Evolutionary conservation across 345 rosid genomes (phyloP), one percentile per base, ranked within the genome.

Genomic region (Eucalyptus melliodora): DNA sequence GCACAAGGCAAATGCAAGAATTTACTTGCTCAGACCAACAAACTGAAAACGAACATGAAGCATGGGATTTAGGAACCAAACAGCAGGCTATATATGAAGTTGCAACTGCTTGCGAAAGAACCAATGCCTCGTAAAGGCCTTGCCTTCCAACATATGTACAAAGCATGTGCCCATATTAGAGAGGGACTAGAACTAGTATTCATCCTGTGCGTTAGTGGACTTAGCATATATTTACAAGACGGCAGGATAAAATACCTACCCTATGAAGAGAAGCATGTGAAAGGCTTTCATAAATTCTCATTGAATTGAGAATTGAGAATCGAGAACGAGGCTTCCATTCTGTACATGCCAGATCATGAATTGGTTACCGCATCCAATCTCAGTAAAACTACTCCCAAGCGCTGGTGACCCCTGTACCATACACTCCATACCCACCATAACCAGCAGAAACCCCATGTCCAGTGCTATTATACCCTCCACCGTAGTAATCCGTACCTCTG

Each of bases 361-460:
- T 86, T 86, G 42, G 59, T 14, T n/a, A 86, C 51, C 44, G 3
- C 60, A 49, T 30, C 87, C 59, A 86, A 86, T 86, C 87, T 85
- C 59, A 31, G 56, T 16, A 86, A 86, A 86, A 60, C 89, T 91
- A 94, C 89, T 93, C 95, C 95, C 94, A 94, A 19, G 95, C 93
- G 89, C 95, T 93, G 60, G 92, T 88, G 87, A 88, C 89, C 83
- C 89, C 93, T 4, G 92, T 49, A 50, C 92, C 92, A n/a, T 90
- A 90, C 37, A 86, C 92, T 50, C 88, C 90, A 51, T 81, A 49
- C 8, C 77, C 86, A 30, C 50, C 87, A 53, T 88, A 89, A 83
- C 92, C 91, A 27, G 88, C 90, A 81, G 93, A 88, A 91, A 87
- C 49, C 44, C 91, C 92, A 90, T 90, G 87, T 27, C 80, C 86